These are phyloP conservation scores for Lactarius deliciosus DNA, from an alignment of 768 basidiomycete species.

Conservation along the genomic window DNA sequence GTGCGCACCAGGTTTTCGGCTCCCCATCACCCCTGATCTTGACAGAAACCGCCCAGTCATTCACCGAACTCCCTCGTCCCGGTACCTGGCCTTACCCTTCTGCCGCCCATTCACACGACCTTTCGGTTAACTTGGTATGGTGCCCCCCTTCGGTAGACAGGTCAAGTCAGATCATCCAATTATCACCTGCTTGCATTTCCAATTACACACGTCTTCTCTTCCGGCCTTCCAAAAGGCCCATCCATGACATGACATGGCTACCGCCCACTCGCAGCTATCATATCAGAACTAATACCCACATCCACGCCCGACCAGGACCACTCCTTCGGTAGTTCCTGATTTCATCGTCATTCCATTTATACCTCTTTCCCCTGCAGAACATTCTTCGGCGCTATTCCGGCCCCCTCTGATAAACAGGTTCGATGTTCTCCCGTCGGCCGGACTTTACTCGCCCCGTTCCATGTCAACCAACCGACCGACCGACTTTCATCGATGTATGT, in stretches of 20 bases:
- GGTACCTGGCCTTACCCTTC: conserved; percentile 6
- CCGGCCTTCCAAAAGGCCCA: conserved; percentile 8
- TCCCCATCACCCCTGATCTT: conserved; percentile 24
- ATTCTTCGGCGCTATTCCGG: conserved; percentile 25
- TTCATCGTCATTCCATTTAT: conserved; percentile 20
- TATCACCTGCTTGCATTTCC: conserved; percentile 16
- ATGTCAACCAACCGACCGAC: conserved; percentile 5
- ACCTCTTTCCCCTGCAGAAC: conserved; percentile 8
- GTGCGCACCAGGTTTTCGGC: conserved; percentile 23
- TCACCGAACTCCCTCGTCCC: background rate
- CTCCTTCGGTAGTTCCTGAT: conserved; percentile 5
- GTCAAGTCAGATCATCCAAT: conserved; percentile 1
- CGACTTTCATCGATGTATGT: background rate
- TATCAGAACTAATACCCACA: conserved; percentile 11
- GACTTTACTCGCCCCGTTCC: conserved; percentile 25
- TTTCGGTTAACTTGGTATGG: conserved; percentile 23
- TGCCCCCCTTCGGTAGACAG: conserved; percentile 1
- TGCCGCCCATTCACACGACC: conserved; percentile 28
- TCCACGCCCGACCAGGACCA: conserved; percentile 15
- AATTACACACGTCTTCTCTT: conserved; percentile 2
- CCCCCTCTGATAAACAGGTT: conserved; percentile 1
- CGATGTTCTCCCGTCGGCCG: conserved; percentile 22
- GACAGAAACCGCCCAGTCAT: conserved; percentile 29
- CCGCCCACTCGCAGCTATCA: conserved; percentile 7
- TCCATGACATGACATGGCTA: background rate